Percentiles rank a stretch among this genome's conserved stretches.
Evolutionary conservation across 2,329 filamentous ascomycete species (phyloP).

Genomic region (Pezicula radicicola): DNA sequence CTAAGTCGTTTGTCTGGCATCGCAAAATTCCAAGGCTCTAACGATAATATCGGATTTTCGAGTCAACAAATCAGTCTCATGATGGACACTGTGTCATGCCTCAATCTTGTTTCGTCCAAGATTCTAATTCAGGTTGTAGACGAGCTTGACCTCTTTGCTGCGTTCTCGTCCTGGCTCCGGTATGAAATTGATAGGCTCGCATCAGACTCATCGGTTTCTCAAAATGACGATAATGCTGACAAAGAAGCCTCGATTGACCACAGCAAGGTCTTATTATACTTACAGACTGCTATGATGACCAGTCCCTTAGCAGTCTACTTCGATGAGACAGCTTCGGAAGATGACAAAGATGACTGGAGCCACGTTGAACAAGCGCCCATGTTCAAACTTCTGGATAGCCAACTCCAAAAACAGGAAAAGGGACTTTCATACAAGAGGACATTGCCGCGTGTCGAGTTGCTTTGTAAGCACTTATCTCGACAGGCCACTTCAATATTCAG

Average conservation of each 20-base stretch:
- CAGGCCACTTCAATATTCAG: conserved; percentile 62
- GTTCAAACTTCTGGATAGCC: conserved; percentile 40
- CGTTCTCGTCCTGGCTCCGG: conserved; percentile 81
- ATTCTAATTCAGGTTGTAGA: conserved; percentile 68
- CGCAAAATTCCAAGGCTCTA: conserved; percentile 71
- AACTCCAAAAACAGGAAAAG: conserved; percentile 25
- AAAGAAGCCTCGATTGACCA: conserved; percentile 76
- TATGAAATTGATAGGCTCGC: conserved; percentile 78
- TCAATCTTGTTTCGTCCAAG: conserved; percentile 74
- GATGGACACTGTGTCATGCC: conserved; percentile 68
- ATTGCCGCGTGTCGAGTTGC: conserved; percentile 59
- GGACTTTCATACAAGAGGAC: conserved; percentile 39
- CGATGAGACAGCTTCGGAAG: conserved; percentile 44
- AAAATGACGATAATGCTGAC: conserved; percentile 69
- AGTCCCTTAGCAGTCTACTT: conserved; percentile 66
- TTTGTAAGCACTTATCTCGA: conserved; percentile 54
- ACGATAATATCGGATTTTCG: conserved; percentile 64
- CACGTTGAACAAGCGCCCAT: conserved; percentile 43
- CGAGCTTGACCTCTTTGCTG: conserved; percentile 73
- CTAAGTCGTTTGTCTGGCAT: conserved; percentile 81
- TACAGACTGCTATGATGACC: conserved; percentile 64
- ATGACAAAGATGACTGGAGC: conserved; percentile 44
- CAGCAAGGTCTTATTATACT: conserved; percentile 71
- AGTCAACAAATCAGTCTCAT: conserved; percentile 60
- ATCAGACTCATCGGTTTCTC: conserved; percentile 55